Conservation (phyloP, 495 filamentous ascomycete genomes). For the Cairneyella variabilis region DNA sequence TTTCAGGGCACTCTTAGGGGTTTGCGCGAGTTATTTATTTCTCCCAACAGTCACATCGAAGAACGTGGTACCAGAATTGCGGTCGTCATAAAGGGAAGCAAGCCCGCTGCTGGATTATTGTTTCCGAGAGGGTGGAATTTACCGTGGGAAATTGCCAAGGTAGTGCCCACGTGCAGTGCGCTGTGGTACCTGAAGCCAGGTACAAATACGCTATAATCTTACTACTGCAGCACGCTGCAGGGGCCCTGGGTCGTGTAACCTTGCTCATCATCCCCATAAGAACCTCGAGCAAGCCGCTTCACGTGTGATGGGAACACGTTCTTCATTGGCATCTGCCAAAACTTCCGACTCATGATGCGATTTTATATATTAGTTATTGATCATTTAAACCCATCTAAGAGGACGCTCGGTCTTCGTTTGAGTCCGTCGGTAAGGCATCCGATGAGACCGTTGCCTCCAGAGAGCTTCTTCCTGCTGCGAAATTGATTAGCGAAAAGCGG, state of each 20-base stretch:
- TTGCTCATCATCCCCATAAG: background rate
- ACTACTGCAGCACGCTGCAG: background rate
- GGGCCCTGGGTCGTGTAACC: background rate
- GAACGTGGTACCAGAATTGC: background rate
- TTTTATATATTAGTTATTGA: too few relatives aligned
- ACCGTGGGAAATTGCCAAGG: background rate
- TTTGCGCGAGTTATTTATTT: too few relatives aligned
- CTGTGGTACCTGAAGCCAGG: background rate
- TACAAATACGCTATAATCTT: background rate
- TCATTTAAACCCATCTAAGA: too few relatives aligned
- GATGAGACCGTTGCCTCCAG: too few relatives aligned
- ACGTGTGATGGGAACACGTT: background rate
- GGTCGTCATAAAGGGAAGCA: background rate
- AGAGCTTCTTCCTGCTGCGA: too few relatives aligned
- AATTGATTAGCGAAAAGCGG: too few relatives aligned
- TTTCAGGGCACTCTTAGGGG: background rate
- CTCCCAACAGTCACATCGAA: too few relatives aligned
- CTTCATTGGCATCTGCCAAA: background rate
- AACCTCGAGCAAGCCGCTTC: too few relatives aligned
- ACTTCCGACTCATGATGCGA: too few relatives aligned
- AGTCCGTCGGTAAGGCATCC: too few relatives aligned
- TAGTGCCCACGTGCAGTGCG: background rate
- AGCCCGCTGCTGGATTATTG: background rate
- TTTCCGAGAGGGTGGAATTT: background rate
- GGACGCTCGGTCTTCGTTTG: too few relatives aligned